Evolutionary conservation across 176 grass and related monocot species (phyloP), one percentile per base, ranked within the genome.

Genomic region (Poa pratensis): DNA sequence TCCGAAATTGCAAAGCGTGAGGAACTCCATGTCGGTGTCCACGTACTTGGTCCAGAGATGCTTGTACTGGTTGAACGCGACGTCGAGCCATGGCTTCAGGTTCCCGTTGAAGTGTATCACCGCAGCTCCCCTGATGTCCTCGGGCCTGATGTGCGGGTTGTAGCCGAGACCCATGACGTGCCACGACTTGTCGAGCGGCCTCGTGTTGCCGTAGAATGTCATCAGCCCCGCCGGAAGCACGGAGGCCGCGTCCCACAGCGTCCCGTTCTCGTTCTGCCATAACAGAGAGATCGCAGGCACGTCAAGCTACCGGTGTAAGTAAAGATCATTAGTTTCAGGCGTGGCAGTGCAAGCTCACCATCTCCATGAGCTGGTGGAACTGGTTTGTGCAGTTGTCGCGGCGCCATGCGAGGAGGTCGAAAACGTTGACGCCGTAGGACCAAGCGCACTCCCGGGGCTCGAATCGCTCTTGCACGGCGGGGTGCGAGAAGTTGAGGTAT

Each of bases 61-160:
- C 86, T 95, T 98, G 85, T 95, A 95, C 79, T 98, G 96, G 86
- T 94, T 98, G 83, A 98, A 86, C 1, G 93, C 96, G 18, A 98
- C 93, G 91, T 98, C 96, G 17, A 98, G 91, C 96, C 96, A 98
- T 3, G 96, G 96, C 89, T 98, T 98, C 88, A 98, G 90, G 87
- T 98, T 98, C 39, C 96, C 96, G 37, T 94, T 91, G 86, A 98
- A 98, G 87, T 98, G 96, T 74, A 98, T 68, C 37, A 95, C 93
- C 5, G 86, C 96, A 0, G 96, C 96, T 18, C 84, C 94, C 13
- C 82, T 49, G 82, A 98, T 95, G 86, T 98, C 91, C 50, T 98
- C 93, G 1, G 89, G 89, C 35, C 88, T 94, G 58, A 98, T 80
- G 89, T 87, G 92, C 27, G 96, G 96, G 63, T 98, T 98, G 86